Base-by-base conservation (phyloP, 148 eudicot species). In the Camellia japonica region DNA sequence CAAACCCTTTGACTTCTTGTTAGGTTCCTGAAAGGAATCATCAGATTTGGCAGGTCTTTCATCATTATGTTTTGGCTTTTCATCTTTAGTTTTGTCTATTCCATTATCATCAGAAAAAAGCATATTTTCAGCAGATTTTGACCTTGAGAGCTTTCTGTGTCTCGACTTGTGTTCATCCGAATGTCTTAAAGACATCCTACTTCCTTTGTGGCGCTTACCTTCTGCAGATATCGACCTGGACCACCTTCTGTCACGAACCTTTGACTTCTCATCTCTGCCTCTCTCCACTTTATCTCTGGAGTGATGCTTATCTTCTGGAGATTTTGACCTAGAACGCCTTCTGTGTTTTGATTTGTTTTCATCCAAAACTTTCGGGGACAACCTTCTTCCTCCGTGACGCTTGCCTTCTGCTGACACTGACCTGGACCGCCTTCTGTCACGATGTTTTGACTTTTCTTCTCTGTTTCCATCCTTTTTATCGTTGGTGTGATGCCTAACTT, bases 171-270 rank as follows among this genome's bases (percentile, higher is more conserved):
- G 65, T 56, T 83, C 88, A 62, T 84, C 87, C 20, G 85, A 85
- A 74, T 74, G 82, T 70, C 76, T 80, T 14, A 85, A 85, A 62
- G 92, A 86, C 49, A 81, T 75, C 83, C 80, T 86, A 30, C 82
- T 82, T 81, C 84, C 80, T 79, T 77, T 87, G 71, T 61, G 84
- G 38, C 79, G 78, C 82, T 89, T 84, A 79, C 58, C 82, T 51
- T 90, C 96, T 58, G 83, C 74, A 80, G 99, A 92, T 55, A 85
- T 71, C 46, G 96, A 92, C 76, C 93, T 88, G 41, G 93, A 90
- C 61, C 83, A 85, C 84, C 87, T 87, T 82, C 90, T 85, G 14
- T 83, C 88, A 59, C 71, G 88, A 77, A 81, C 84, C 46, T 85
- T 90, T 41, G 86, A 84, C 75, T 83, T 88, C 73, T 83, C 92